Base-by-base conservation (phyloP, 2,329 filamentous ascomycete genomes). In the Alternaria longipes region DNA sequence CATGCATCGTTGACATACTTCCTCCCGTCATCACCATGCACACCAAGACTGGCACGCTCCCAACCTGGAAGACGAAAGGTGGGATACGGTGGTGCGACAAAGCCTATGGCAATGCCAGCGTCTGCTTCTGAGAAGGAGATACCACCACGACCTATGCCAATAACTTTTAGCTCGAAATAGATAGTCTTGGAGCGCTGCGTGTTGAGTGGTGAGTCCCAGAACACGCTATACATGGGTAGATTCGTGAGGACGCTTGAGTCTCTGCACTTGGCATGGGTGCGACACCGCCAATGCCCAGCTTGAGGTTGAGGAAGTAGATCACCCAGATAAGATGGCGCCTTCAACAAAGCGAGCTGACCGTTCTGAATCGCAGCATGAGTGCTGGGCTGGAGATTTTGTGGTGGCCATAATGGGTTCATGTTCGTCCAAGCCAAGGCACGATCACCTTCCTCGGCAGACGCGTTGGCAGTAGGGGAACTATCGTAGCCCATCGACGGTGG, bases 1-100 rank as follows among this genome's bases (percentile, higher is more conserved):
- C 86, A 90, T 8, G 84, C 84, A 75, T 94, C 90, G 73, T 93
- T 92, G 70, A 93, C 84, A 75, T 90, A 95, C 75, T 86, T 86
- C 69, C 90, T 85, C 0, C 92, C 92, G 76, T 94, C 92, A 75
- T 94, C 92, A 47, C 90, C 89, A 74, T 94, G 92, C n/a, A 94
- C 87, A 1, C 84, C 92, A 14, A 94, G 72, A 64, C 87, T 90
- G 18, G 86, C 91, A 34, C 91, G 85, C 74, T 95, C 90, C 92
- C 91, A 94, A 2, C 92, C 92, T 0, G 92, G 92, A 61, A 94
- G 84, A 8, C 92, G 86, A 81, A 92, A 94, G 0, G 85, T 83
- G 7, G 92, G 92, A 73, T 93, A 94, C 8, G 92, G 92, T 49
- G 90, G 86, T 1, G 91, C 91, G 0, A 86, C 81, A 75, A 89